Evolutionary conservation across 495 filamentous ascomycete species (phyloP), one percentile per base, ranked within the genome.

Genomic region (Baudoinia panamericana): DNA sequence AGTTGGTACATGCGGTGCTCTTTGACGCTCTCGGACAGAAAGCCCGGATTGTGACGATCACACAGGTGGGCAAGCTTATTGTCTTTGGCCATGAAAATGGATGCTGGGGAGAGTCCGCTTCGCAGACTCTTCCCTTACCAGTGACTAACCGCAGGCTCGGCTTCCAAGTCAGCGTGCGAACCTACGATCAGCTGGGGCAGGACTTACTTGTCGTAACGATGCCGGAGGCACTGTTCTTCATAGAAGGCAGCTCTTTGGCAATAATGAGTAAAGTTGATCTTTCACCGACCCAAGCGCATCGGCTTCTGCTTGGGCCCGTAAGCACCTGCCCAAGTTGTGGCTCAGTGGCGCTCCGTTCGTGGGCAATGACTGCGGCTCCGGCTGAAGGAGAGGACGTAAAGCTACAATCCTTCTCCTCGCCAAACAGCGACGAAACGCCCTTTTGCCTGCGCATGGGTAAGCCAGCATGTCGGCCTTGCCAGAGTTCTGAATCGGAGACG

Each of bases 381-480:
- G n/a, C n/a, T n/a, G n/a, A n/a, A n/a, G n/a, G n/a, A n/a, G n/a
- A n/a, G n/a, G n/a, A n/a, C n/a, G n/a, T n/a, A n/a, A n/a, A n/a
- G n/a, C n/a, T n/a, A n/a, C n/a, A n/a, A n/a, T n/a, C n/a, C n/a
- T n/a, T n/a, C n/a, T n/a, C n/a, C n/a, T n/a, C n/a, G n/a, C 26
- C 8, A 28, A n/a, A 28, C 12, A 15, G 20, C 4, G 34, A 6
- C 4, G 22, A 30, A 30, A 26, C 28, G n/a, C 26, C 37, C 2
- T 5, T 40, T 12, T 45, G 30, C 43, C 43, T 30, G 30, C 44
- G 8, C 27, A 38, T 2, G 30, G 56, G 2, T 26, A 46, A 15
- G 36, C 25, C 25, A 8, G 39, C 26, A 7, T 69, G 66, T 41
- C 37, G 52, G 11, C 51, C 54, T 3, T 53, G 64, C 19, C 52